Base-by-base conservation (phyloP, 371 early-diverging fungal species). In the Amoeboaphelidium protococcarum region DNA sequence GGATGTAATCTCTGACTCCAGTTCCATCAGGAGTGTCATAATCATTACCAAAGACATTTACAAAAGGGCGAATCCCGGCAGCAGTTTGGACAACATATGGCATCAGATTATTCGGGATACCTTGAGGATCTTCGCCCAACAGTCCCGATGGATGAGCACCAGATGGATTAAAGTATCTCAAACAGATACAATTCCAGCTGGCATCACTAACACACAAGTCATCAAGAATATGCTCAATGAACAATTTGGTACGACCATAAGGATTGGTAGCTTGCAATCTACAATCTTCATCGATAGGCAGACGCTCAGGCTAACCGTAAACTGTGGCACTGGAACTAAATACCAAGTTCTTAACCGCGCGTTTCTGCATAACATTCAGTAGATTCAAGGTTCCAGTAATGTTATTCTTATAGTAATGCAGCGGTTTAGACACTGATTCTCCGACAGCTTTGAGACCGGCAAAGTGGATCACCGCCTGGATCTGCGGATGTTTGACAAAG, bases 401-500 rank as follows among this genome's bases (percentile, higher is more conserved):
- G 58, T 91, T 91, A 59, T 76, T 78, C 52, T 74, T 69, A 64
- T 85, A 90, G 57, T 91, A 91, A 25, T 63, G 65, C 16, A 85
- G 63, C n/a, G 90, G 89, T 50, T 73, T 68, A 44, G 59, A 50
- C 13, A 73, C 67, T 1, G 86, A 85, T 57, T 91, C 87, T 13
- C 78, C 76, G 0, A 89, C 87, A 1, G 83, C 78, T 67, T 89
- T 89, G 47, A 82, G 63, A 0, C 81, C 89, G 0, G 88, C 89
- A 58, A 88, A 84, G 56, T 88, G 89, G 52, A 88, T 68, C 3
- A 87, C 84, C 46, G 78, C 73, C 56, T 61, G 62, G 50, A 87
- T 68, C 13, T 53, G 52, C n/a, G n/a, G n/a, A 19, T 47, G 46
- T 22, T 69, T 52, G 37, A 48, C 49, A 54, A 83, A 84, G 31